Conservation (phyloP, 2,329 filamentous ascomycete species). For the Fusarium cyanostomum region DNA sequence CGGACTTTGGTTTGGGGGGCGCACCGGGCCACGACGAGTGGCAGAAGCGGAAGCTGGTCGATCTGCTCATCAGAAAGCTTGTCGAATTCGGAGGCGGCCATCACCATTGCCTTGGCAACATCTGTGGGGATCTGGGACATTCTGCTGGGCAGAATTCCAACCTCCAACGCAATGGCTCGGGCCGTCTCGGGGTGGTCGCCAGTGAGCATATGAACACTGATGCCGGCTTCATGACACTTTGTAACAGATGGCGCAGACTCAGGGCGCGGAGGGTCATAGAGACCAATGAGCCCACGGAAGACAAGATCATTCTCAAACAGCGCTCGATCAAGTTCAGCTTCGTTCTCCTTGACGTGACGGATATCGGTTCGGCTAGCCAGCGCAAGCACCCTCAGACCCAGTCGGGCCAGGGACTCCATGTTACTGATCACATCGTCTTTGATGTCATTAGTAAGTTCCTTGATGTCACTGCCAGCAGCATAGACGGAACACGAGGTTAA, state of each 20-base stretch:
- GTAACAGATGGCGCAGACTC: constrained; percentile 70
- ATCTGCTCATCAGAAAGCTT: constrained; percentile 71
- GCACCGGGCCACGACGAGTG: constrained; percentile 75
- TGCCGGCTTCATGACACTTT: constrained; percentile 68
- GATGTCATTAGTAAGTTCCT: constrained; percentile 62
- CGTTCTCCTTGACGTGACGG: constrained; percentile 45
- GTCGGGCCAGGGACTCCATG: constrained; percentile 73
- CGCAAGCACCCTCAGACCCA: constrained; percentile 75
- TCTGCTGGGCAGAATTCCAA: constrained; percentile 67
- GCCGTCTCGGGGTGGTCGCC: constrained; percentile 74
- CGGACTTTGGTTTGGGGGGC: constrained; percentile 77
- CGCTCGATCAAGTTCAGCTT: constrained; percentile 60
- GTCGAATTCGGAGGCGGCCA: constrained; percentile 74
- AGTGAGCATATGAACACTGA: constrained; percentile 75
- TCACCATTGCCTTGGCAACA: constrained; percentile 69
- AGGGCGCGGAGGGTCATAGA: constrained; percentile 77
- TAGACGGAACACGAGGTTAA: constrained; percentile 68
- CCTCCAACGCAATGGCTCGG: constrained; percentile 69
- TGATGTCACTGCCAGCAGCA: constrained; percentile 53
- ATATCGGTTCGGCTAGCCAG: constrained; percentile 65
- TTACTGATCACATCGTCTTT: constrained; percentile 68
- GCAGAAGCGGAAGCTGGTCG: constrained; percentile 69
- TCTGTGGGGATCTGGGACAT: constrained; percentile 62
- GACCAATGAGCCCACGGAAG: constrained; percentile 74
- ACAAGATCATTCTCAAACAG: constrained; percentile 68